Evolutionary conservation across 208 protist species (phyloP), one percentile per base, ranked within the genome.

Genomic region (Wallacemonas sp.): DNA sequence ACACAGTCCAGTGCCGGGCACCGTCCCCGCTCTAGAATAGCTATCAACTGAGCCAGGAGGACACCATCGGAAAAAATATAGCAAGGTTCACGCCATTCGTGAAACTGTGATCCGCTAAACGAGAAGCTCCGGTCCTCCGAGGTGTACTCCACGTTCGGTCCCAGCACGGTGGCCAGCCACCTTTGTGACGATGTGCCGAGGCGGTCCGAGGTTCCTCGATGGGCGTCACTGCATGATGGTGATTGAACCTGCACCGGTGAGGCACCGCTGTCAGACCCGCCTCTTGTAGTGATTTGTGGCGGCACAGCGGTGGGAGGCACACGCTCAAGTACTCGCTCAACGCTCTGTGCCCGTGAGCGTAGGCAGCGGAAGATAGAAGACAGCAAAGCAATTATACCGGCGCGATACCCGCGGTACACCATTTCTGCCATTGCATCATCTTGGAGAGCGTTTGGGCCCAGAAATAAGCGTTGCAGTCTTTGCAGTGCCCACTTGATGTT

Each of bases 41-140:
- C 63, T 38, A 94, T 77, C 17, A 90, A 39, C 38, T 86, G 79
- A 0, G 82, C 77, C 26, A 94, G 72, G 4, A 91, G 69, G 14
- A 94, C 83, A 30, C 88, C 88, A 47, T 94, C 84, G 3, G 84
- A 90, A 49, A 94, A 92, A 33, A 85, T 1, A 12, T 81, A 34
- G 53, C 72, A 85, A 8, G 67, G 75, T 12, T 75, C 53, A 38
- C 15, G 31, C 51, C 28, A 64, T 12, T 9, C 14, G 15, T n/a
- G 5, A 5, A 31, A 42, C 39, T 31, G 31, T 38, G 42, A 6
- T 39, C 56, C 22, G n/a, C 36, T 69, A 41, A 72, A 72, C 1
- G 67, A 56, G 55, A 86, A 86, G 34, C 62, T 74, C 12, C 47
- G 49, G 64, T 91, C 85, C 26, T 77, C 73, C 34, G 85, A 75